Evolutionary conservation across 75 land plant genomes (phyloP).

Genomic region (Cryptomeria japonica): DNA sequence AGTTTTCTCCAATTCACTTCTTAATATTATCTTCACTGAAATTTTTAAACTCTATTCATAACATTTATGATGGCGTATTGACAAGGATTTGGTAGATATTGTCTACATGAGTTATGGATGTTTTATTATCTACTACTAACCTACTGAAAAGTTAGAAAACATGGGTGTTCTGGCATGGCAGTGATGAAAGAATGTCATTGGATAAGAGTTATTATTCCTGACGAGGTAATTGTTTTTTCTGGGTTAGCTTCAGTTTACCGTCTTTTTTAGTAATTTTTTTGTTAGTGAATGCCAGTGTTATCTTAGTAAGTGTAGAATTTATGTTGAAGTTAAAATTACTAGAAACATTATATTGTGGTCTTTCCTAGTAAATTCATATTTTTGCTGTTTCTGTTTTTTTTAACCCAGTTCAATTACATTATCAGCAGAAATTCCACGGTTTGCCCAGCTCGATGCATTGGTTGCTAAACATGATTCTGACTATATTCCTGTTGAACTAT

Average conservation of each 20-base stretch:
- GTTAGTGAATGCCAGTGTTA: background rate
- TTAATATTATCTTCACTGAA: background rate
- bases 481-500: background rate
- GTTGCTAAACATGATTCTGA: background rate
- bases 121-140: too few relatives aligned
- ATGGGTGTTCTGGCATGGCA: too few relatives aligned
- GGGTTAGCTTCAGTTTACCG: background rate
- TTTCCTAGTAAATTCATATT: background rate
- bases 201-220: too few relatives aligned
- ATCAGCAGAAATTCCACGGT: background rate
- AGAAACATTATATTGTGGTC: background rate
- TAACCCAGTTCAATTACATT: background rate
- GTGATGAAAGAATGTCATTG: too few relatives aligned
- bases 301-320: background rate
- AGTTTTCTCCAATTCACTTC: background rate
- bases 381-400: background rate
- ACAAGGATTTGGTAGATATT: background rate
- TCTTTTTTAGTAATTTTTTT: background rate
- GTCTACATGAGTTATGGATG: background rate
- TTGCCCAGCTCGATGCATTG: background rate
- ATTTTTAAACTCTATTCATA: background rate
- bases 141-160: too few relatives aligned
- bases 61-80: background rate
- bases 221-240: too few relatives aligned
- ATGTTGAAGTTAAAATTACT: background rate